Percentiles rank a stretch among this genome's conserved stretches.
Evolutionary conservation across 106 monocot species (phyloP).

Genomic region (Hemerocallis citrina): DNA sequence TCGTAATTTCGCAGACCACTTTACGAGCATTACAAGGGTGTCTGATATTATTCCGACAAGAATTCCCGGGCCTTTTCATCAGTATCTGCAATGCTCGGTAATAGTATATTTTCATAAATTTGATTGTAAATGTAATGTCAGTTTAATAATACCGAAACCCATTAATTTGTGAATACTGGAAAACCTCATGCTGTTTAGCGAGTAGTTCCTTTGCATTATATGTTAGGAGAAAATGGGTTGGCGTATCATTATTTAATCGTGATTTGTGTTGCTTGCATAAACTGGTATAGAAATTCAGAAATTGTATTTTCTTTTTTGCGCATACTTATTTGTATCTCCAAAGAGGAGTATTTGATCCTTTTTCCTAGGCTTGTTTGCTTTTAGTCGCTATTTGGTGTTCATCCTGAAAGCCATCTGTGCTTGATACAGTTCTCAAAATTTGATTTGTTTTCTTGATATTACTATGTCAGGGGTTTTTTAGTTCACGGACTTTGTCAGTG

Average conservation of each 20-base stretch:
- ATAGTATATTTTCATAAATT: constrained; percentile 2
- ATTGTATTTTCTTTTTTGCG: not conserved
- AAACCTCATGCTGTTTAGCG: not conserved
- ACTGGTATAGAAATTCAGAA: not conserved
- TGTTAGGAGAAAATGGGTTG: not conserved
- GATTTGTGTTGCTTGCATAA: not conserved
- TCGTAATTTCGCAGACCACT: too few relatives aligned
- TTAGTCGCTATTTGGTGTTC: too few relatives aligned
- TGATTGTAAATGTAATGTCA: not conserved
- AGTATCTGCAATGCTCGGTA: constrained; percentile 31
- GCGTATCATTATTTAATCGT: not conserved
- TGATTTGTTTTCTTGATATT: not conserved
- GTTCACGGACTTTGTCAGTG: constrained; percentile 24
- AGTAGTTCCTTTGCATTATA: too few relatives aligned
- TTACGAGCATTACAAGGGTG: constrained; percentile 9
- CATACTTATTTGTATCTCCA: too few relatives aligned
- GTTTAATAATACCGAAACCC: not conserved
- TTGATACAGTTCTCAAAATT: not conserved
- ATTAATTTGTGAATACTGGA: not conserved
- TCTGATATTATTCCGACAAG: constrained; percentile 10
- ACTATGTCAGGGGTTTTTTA: constrained; percentile 25
- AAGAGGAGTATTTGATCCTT: not conserved
- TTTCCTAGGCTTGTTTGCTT: too few relatives aligned
- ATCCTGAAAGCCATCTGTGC: not conserved
- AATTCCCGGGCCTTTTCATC: constrained; percentile 9